phyloP scores from a whole-genome alignment of 257 asterid species.

The Nicotiana attenuata region DNA sequence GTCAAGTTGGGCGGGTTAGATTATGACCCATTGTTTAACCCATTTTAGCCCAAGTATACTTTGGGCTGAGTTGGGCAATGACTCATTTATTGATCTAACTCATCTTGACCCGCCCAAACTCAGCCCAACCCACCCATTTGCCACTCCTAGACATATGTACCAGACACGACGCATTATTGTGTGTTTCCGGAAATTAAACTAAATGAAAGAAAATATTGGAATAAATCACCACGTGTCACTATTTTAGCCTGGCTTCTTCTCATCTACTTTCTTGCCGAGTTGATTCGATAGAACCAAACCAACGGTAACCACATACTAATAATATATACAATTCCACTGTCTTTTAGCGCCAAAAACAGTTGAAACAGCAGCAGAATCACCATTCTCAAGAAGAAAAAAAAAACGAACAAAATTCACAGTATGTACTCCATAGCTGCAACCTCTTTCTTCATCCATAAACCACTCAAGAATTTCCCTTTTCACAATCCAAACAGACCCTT shows the following conservation, averaged over 20 bases:
- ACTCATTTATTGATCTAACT: too few species aligned
- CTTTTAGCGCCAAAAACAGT: conserved; percentile 36
- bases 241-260: neutral
- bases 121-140: too few species aligned
- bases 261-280: neutral
- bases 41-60: too few species aligned
- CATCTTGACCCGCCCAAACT: too few species aligned
- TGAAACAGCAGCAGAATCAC: neutral
- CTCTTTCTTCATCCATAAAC: conserved; percentile 23
- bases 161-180: too few species aligned
- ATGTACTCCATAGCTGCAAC: conserved; percentile 41
- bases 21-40: too few species aligned
- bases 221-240: neutral
- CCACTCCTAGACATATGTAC: too few species aligned
- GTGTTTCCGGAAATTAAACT: too few species aligned
- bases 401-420: neutral
- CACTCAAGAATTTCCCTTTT: conserved; percentile 10
- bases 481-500: conserved; percentile 24
- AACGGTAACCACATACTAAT: conserved; percentile 17
- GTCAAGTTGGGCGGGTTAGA: too few species aligned
- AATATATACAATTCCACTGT: neutral
- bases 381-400: neutral
- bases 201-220: neutral
- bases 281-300: neutral
- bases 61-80: too few species aligned